These are phyloP conservation scores for Arthrobotrys conoides DNA, from an alignment of 2,329 filamentous ascomycete genomes.

Conservation along the genomic window DNA sequence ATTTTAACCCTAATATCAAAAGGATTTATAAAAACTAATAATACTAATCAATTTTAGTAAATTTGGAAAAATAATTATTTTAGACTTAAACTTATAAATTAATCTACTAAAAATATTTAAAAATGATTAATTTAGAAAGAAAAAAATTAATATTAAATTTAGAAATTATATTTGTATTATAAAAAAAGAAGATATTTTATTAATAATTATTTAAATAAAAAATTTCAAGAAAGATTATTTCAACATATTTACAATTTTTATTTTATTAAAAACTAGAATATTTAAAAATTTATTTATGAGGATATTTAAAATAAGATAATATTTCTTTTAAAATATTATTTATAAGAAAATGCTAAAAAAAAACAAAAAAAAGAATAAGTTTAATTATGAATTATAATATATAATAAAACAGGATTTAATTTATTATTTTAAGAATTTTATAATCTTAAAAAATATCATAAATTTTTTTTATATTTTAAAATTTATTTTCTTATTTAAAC, in stretches of 20 bases:
- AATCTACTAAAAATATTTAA: neutral
- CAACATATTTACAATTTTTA: neutral
- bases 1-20: neutral
- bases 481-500: slow-evolving; percentile 23
- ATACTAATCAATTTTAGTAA: neutral
- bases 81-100: neutral
- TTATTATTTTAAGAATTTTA: slow-evolving; percentile 2
- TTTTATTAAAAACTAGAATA: slow-evolving; percentile 4
- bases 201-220: slow-evolving; percentile 7
- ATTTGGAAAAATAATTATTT: slow-evolving; percentile 7
- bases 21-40: neutral
- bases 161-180: slow-evolving; percentile 5
- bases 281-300: neutral
- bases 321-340: neutral
- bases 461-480: slow-evolving; percentile 13
- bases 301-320: neutral
- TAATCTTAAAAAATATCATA: neutral
- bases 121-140: slow-evolving; percentile 2
- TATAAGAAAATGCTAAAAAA: neutral
- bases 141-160: neutral
- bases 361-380: neutral
- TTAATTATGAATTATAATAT: slow-evolving; percentile 7
- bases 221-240: neutral
- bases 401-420: neutral
- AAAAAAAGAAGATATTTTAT: neutral